Percentiles rank a stretch among this genome's conserved stretches.
phyloP scores from a whole-genome alignment of 352 stramenopile genomes.

The Phytophthora cryptogea region DNA sequence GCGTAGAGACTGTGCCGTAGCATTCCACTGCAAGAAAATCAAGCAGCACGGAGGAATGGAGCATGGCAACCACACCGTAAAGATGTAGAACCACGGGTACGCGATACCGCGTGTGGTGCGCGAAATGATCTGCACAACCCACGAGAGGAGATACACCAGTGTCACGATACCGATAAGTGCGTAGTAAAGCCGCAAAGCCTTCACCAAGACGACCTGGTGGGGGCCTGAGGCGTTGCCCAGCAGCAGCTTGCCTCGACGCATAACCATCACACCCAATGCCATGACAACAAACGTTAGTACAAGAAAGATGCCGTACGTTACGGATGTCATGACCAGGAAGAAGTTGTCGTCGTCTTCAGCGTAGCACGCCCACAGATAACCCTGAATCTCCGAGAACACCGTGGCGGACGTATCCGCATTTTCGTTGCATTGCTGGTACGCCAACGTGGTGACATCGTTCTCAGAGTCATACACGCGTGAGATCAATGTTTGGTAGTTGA shows the following conservation, averaged over 20 bases:
- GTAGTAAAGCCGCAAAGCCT: slow-evolving; percentile 87
- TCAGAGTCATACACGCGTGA: slow-evolving; percentile 74
- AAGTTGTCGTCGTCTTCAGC: slow-evolving; percentile 68
- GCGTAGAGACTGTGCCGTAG: slow-evolving; percentile 79
- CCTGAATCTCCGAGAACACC: slow-evolving; percentile 88
- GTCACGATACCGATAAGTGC: slow-evolving; percentile 87
- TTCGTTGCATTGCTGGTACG: slow-evolving; percentile 82
- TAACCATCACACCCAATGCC: slow-evolving; percentile 85
- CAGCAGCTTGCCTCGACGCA: slow-evolving; percentile 79
- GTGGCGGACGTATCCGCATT: slow-evolving; percentile 55
- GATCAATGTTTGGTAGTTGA: slow-evolving; percentile 74
- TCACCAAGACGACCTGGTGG: slow-evolving; percentile 81
- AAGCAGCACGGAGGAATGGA: slow-evolving; percentile 86
- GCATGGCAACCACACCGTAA: slow-evolving; percentile 84
- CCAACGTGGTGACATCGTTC: slow-evolving; percentile 65
- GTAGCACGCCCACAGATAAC: slow-evolving; percentile 86
- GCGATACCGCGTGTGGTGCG: slow-evolving; percentile 59
- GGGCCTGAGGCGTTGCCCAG: slow-evolving; percentile 70
- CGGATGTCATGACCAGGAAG: slow-evolving; percentile 79
- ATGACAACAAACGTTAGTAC: slow-evolving; percentile 81
- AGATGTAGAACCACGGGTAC: slow-evolving; percentile 91
- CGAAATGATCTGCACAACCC: slow-evolving; percentile 82
- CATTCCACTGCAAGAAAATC: slow-evolving; percentile 90
- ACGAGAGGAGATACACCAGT: slow-evolving; percentile 83
- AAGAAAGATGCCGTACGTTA: slow-evolving; percentile 82